Base-by-base conservation (phyloP, 257 asterid species). In the Plectranthus barbatus region DNA sequence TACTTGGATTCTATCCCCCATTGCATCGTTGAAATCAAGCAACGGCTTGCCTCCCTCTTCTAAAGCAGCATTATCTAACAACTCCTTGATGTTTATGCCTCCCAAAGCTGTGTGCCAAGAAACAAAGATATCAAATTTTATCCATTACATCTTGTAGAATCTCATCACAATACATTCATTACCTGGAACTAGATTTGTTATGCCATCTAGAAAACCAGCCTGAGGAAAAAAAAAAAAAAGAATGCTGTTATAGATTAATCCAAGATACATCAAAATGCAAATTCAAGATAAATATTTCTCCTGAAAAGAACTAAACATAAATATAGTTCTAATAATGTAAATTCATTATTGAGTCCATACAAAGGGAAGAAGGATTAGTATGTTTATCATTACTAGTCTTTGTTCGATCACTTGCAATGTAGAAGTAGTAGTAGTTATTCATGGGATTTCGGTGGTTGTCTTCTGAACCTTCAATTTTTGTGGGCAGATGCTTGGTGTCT, bases 121-220 rank as follows among this genome's bases (percentile, higher is more conserved):
- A 61, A 65, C 60, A 54, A 17, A 20, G 13, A 11, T 41, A 55
- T 26, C 42, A 60, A 42, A 44, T 26, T 40, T 44, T 14, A 39
- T 51, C 21, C n/a, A 4, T n/a, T 44, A 37, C 62, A 39, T 12
- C 45, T 0, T 14, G 15, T 49, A 26, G 18, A 63, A 24, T 26
- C 12, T 18, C 39, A 42, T 23, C 37, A 55, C 50, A 14, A 64
- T 24, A 34, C 17, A 1, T 26, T 26, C 5, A 57, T 68, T 79
- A 88, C 97, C 97, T 78, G 96, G 98, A 58, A 91, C 89, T 70
- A 88, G 70, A 64, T 81, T 83, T 49, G 90, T 79, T 65, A 91
- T 77, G 67, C 95, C 96, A 14, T 91, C 95, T 66, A 91, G 80
- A 78, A 91, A 91, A 47, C 96, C 96, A 64, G 98, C 97, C 97